Base-by-base conservation (phyloP, 345 rosid species). In the Hypericum androsaemum region DNA sequence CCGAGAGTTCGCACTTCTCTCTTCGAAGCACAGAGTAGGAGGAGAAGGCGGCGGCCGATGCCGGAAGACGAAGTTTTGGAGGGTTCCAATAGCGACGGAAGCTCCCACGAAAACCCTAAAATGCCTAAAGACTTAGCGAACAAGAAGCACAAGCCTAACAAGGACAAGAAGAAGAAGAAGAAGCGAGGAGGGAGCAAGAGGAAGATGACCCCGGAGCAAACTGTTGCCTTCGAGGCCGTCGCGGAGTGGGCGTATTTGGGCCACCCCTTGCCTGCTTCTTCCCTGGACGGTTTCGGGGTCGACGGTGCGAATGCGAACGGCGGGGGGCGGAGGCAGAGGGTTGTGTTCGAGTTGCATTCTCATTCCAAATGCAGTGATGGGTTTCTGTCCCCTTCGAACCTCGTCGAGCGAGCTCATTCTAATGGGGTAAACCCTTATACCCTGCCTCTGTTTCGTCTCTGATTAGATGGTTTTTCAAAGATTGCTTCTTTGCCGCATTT, bases 321-420 rank as follows among this genome's bases (percentile, higher is more conserved):
- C 69, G 11, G 64, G 67, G 35, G 58, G 61, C 8, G 54, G 43
- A 42, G 77, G 32, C 32, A 77, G 39, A 85, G 66, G 60, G 28
- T 81, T 65, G 75, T 81, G 5, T 92, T 88, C 63, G 98, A 92
- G 67, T 73, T 88, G 69, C 98, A 92, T 63, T 78, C 86, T 8
- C 98, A 92, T 69, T 79, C 96, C 41, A 92, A 88, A 63, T 79
- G 47, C 70, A 92, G 98, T 63, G 98, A 92, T 65, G 98, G 98
- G 14, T 88, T 70, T 72, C 64, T 92, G 60, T 77, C 98, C 12
- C 98, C 98, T 59, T 66, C 94, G 3, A 92, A 83, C 77, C 84
- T 92, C 64, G 83, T 92, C 5, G 86, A 92, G 72, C 81, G 80
- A 64, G 98, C 98, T 75, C 80, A 85, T 70, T 65, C 57, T 39